Base-by-base conservation (phyloP, 257 asterid genomes). In the Primulina tabacum region DNA sequence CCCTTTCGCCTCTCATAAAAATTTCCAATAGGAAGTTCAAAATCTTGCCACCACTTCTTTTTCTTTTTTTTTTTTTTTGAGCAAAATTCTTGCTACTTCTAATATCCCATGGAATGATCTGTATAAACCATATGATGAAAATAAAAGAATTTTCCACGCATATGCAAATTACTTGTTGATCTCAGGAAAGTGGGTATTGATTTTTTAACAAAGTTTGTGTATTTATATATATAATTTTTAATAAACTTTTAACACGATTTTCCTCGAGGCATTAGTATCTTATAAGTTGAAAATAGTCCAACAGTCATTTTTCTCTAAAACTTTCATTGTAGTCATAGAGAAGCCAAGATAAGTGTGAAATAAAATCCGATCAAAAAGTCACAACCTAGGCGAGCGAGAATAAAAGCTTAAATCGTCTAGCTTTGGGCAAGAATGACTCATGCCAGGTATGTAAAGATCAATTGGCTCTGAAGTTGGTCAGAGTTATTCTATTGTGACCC, bases 391-490 rank as follows among this genome's bases (percentile, higher is more conserved):
- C 60, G 67, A n/a, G 64, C 60, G 62, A n/a, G 64, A 6, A 37
- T 26, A 71, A 37, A 59, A 58, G 14, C 60, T 40, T 28, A 18
- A 73, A 47, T 35, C 60, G 32, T 64, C 34, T 43, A 43, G 55
- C 24, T 56, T 61, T 38, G 64, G 57, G 68, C 30, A 10, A 72
- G 14, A 78, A 65, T 20, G 66, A 61, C 64, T 52, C 70, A 14
- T 72, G 40, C 65, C 53, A 26, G 24, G 70, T 38, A 12, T 62
- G 70, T 28, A 33, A 47, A 55, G 67, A 52, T 70, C 2, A 29
- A 56, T 38, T 50, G 62, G 57, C 60, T 52, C 34, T 62, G 50
- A 68, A 73, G 62, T 60, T 63, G 64, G 81, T 69, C 68, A 24
- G 58, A 32, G 28, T 47, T 65, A 30, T 38, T 38, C 14, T 38